Evolutionary conservation across 108 stramenopile species (phyloP).

Genomic region (Pseudonitzschia delicatissima): DNA sequence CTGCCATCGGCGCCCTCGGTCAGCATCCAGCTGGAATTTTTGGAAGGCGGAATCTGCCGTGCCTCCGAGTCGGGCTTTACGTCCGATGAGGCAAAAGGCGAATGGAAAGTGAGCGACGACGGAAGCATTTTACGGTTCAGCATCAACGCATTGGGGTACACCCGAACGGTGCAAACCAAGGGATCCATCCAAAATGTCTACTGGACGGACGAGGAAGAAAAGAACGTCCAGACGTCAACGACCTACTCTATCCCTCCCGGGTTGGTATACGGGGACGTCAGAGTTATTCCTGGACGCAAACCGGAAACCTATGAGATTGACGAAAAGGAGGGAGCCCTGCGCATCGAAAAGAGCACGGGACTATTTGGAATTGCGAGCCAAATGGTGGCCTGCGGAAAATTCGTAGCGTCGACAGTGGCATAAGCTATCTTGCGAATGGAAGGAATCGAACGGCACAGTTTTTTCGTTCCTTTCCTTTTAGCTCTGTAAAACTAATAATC

Average conservation of each 20-base stretch:
- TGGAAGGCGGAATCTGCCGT: constrained; percentile 41
- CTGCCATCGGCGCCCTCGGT: constrained; percentile 58
- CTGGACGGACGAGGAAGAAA: constrained; percentile 64
- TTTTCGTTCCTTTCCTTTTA: too few relatives aligned
- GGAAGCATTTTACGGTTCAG: constrained; percentile 62
- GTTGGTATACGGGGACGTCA: constrained; percentile 64
- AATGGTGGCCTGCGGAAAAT: constrained; percentile 72
- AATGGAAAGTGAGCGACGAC: constrained; percentile 73
- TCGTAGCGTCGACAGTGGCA: constrained; percentile 26
- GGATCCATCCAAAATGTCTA: constrained; percentile 77
- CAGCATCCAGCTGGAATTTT: constrained; percentile 41
- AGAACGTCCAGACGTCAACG: constrained; percentile 48
- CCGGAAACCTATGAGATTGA: constrained; percentile 51
- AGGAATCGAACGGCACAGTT: too few relatives aligned
- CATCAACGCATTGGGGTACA: constrained; percentile 63
- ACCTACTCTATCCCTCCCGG: constrained; percentile 79
- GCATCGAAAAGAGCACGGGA: constrained; percentile 72
- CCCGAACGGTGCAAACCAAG: constrained; percentile 75
- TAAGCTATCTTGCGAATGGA: too few relatives aligned
- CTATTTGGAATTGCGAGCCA: constrained; percentile 58
- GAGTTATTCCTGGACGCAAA: constrained; percentile 36
- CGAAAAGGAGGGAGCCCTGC: constrained; percentile 49
- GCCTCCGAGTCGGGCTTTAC: constrained; percentile 44
- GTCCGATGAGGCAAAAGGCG: constrained; percentile 38
- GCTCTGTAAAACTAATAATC: too few relatives aligned